Base-by-base conservation (phyloP, 176 grass and related monocot species). In the Alopecurus myosuroides region DNA sequence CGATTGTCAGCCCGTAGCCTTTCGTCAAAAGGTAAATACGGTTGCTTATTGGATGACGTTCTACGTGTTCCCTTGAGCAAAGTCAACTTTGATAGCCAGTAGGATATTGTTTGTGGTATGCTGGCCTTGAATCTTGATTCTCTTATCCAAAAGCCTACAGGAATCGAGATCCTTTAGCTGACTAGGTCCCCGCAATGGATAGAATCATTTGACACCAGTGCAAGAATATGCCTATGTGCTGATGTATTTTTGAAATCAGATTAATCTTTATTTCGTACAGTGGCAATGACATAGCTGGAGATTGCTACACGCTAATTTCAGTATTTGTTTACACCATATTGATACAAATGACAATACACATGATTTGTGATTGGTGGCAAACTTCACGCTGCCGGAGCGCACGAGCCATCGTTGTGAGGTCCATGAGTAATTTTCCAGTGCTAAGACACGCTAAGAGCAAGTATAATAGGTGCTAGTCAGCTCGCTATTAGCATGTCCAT, bases 1-100 rank as follows among this genome's bases (percentile, higher is more conserved):
- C 22, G 76, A 84, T 35, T 35, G 44, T 79, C 34, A 41, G 20
- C 33, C 68, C 1, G 58, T 26, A 22, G 62, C 78, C 60, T 77
- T 84, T 55, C 11, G 35, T 56, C 70, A 23, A 76, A 56, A 80
- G 35, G 31, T 26, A 56, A 22, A 52, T 53, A 3, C 51, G 51
- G 51, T 55, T 55, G 22, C 20, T 55, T 55, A 30, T 62, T 30
- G 11, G 57, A 61, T 6, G 22, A 3, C 19, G 37, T 20, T 60
- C 7, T n/a, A 58, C 0, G 4, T 12, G n/a, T 75, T 37, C 18
- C 18, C 51, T 57, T 29, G 5, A 17, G 56, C 67, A 7, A 74
- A 35, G 76, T 89, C 82, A 57, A 44, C 67, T 75, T 80, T 22
- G 30, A 9, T 26, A 26, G 68, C 25, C 29, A 37, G 48, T 70